Conservation (phyloP, 495 filamentous ascomycete species). For the Aspergillus cavernicola region DNA sequence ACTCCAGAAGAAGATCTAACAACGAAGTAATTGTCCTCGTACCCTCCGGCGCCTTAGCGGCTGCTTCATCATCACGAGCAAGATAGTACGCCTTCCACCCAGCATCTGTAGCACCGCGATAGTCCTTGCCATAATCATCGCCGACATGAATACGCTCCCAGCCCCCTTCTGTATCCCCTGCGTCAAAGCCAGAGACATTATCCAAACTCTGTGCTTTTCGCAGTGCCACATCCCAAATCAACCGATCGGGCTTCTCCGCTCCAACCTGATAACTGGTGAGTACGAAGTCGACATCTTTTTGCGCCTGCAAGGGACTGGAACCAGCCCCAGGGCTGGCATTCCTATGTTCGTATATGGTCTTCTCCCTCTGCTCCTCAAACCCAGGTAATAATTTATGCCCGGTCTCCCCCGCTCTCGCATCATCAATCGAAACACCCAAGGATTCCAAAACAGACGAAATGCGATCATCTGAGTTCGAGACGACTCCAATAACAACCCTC, state of each 20-base stretch:
- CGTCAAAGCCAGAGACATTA: background rate
- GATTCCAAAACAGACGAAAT: constrained; percentile 57
- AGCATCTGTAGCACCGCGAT: constrained; percentile 52
- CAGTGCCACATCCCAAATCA: constrained; percentile 62
- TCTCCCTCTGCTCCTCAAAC: constrained; percentile 33
- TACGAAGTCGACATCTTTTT: constrained; percentile 58
- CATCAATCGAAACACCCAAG: constrained; percentile 52
- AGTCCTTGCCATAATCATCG: constrained; percentile 63
- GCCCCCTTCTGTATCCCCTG: constrained; percentile 8
- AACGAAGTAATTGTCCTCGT: constrained; percentile 27
- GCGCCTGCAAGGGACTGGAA: background rate
- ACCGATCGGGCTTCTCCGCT: constrained; percentile 57
- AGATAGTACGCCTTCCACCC: constrained; percentile 62
- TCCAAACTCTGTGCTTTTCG: constrained; percentile 31
- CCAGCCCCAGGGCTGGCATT: background rate
- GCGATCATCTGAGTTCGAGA: constrained; percentile 77
- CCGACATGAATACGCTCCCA: constrained; percentile 63
- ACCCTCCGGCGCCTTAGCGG: constrained; percentile 6
- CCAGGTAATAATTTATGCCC: constrained; percentile 30
- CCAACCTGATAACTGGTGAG: constrained; percentile 74
- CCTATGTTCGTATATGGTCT: too few relatives aligned
- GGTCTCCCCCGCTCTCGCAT: constrained; percentile 25
- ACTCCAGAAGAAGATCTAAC: constrained; percentile 22
- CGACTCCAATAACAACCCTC: constrained; percentile 55
- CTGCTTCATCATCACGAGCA: constrained; percentile 27